These are phyloP conservation scores for Plenodomus biglobosus DNA, from an alignment of 2,329 filamentous ascomycete species.

Conservation along the genomic window DNA sequence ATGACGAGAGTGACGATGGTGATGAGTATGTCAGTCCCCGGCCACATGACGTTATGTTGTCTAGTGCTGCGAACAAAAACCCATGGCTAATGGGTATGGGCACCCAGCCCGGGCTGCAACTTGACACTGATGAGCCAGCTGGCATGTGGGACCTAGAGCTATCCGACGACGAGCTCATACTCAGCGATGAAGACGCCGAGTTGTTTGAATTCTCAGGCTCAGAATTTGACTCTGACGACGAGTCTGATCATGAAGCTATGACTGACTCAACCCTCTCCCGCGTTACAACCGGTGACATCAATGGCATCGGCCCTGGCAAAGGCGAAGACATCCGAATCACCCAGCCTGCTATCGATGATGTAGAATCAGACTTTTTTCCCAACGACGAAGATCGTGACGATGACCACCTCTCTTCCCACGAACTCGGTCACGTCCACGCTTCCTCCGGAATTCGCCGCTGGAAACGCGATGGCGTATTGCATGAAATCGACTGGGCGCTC, in stretches of 20 bases:
- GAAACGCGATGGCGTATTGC: slow-evolving; percentile 68
- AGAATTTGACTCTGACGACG: slow-evolving; percentile 47
- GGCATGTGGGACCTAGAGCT: slow-evolving; percentile 51
- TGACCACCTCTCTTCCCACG: slow-evolving; percentile 78
- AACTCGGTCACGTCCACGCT: slow-evolving; percentile 81
- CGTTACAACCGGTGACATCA: slow-evolving; percentile 65
- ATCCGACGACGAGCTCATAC: slow-evolving; percentile 55
- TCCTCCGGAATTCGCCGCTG: slow-evolving; percentile 85
- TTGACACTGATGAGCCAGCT: slow-evolving; percentile 29
- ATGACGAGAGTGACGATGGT: slow-evolving; percentile 52
- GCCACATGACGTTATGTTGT: slow-evolving; percentile 42
- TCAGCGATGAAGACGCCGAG: slow-evolving; percentile 41
- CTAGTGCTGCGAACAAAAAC: slow-evolving; percentile 45
- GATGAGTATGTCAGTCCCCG: slow-evolving; percentile 38
- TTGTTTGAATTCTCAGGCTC: slow-evolving; percentile 59
- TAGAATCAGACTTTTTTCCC: slow-evolving; percentile 80
- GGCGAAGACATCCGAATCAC: slow-evolving; percentile 81
- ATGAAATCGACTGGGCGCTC: slow-evolving; percentile 95
- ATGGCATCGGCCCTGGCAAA: slow-evolving; percentile 72
- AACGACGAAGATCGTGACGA: slow-evolving; percentile 71
- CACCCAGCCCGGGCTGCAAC: slow-evolving; percentile 37
- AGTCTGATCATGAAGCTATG: slow-evolving; percentile 31
- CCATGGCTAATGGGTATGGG: slow-evolving; percentile 44
- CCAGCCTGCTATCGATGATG: slow-evolving; percentile 87
- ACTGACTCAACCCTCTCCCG: slow-evolving; percentile 31